Evolutionary conservation across 352 stramenopile genomes (phyloP).

Genomic region (Phytophthora cactorum): DNA sequence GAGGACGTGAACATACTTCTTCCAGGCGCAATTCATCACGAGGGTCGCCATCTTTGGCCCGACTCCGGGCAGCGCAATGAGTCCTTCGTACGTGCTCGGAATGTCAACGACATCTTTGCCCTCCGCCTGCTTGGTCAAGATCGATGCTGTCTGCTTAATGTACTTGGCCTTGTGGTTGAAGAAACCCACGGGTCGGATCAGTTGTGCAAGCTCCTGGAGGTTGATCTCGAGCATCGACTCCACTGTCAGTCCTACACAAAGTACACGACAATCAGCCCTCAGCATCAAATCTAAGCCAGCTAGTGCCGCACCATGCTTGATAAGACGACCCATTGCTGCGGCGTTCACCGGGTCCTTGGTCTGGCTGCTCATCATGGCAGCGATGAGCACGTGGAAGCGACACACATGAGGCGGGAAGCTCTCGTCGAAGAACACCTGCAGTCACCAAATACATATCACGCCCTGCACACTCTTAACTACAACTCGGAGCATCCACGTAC

Average conservation of each 20-base stretch:
- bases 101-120: conserved; percentile 80
- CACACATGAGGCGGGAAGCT: conserved; percentile 47
- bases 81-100: conserved; percentile 86
- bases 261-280: background rate
- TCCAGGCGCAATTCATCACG: conserved; percentile 93
- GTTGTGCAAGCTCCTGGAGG: conserved; percentile 79
- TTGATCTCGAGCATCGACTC: conserved; percentile 88
- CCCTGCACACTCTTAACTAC: background rate
- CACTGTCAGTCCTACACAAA: conserved; percentile 78
- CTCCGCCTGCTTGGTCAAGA: conserved; percentile 52
- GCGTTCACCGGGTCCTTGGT: conserved; percentile 95
- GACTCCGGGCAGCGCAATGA: conserved; percentile 93
- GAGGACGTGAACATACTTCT: conserved; percentile 53
- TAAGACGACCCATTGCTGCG: conserved; percentile 73
- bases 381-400: conserved; percentile 94
- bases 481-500: conserved; percentile 1
- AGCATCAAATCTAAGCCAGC: conserved; percentile 3
- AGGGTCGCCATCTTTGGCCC: conserved; percentile 98
- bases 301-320: conserved; percentile 45
- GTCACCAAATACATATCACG: background rate
- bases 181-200: conserved; percentile 95
- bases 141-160: conserved; percentile 86
- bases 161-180: conserved; percentile 97
- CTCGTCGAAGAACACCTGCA: conserved; percentile 50
- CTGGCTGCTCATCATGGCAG: conserved; percentile 97